Evolutionary conservation across 129 eudicot species (phyloP).

Genomic region (Pseudognaphalium luteoalbum): DNA sequence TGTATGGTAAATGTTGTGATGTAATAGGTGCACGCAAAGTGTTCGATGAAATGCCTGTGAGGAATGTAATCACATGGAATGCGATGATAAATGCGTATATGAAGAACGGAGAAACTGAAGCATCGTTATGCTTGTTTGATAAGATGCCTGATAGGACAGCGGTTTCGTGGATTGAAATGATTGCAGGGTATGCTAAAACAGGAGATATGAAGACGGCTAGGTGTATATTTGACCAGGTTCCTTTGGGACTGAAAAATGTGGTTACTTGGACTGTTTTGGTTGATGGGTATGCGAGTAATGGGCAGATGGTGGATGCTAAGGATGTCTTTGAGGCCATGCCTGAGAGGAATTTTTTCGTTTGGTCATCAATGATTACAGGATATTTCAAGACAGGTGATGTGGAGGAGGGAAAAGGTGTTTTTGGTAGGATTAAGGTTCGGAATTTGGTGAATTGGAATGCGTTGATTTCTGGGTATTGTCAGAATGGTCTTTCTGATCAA

Average conservation of each 20-base stretch:
- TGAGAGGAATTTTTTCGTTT: conserved; percentile 45
- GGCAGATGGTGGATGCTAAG: conserved; percentile 67
- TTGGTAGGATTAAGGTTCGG: conserved; percentile 42
- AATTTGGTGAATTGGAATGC: conserved; percentile 80
- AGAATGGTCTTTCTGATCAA: conserved; percentile 59
- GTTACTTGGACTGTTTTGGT: conserved; percentile 77
- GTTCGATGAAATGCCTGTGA: conserved; percentile 66
- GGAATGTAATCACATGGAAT: conserved; percentile 65
- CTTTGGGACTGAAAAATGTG: conserved; percentile 50
- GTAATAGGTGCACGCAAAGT: conserved; percentile 41
- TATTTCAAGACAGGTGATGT: conserved; percentile 58
- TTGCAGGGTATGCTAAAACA: conserved; percentile 52
- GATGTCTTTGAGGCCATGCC: conserved; percentile 67
- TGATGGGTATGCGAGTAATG: conserved; percentile 63
- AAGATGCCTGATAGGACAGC: conserved; percentile 44
- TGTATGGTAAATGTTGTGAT: conserved; percentile 62
- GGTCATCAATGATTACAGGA: conserved; percentile 72
- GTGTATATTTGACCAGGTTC: conserved; percentile 56
- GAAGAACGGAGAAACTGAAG: conserved; percentile 35
- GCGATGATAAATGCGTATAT: conserved; percentile 64
- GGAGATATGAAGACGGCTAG: conserved; percentile 58
- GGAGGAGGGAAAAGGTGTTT: conserved; percentile 41
- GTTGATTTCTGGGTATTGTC: conserved; percentile 60
- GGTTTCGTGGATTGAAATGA: conserved; percentile 74
- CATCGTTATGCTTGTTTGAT: conserved; percentile 41